A percentile compares a stretch with the other conserved stretches of the same genome.
Conservation (phyloP, 371 early-diverging fungal species). For the Mortierella sp. region DNA sequence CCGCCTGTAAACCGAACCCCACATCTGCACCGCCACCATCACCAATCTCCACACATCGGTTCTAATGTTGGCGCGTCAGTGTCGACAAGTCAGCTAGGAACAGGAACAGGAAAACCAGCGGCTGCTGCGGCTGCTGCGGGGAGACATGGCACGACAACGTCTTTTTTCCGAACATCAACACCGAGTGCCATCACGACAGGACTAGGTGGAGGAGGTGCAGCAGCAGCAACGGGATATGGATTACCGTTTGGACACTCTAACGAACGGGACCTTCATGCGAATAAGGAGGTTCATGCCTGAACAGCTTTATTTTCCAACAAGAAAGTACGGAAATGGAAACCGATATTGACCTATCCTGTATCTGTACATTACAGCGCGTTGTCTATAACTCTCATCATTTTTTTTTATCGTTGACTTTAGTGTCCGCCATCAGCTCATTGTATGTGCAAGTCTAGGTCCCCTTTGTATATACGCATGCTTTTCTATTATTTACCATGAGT, state of each 20-base stretch:
- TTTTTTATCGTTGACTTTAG: too few relatives aligned
- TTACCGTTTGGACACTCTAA: slow-evolving; percentile 8
- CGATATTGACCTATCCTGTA: too few relatives aligned
- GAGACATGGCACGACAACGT: neutral
- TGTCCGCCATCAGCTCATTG: too few relatives aligned
- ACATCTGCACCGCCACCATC: neutral
- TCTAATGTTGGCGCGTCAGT: neutral
- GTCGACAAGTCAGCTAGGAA: neutral
- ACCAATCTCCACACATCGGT: slow-evolving; percentile 7
- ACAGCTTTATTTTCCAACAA: neutral
- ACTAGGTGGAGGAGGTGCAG: neutral
- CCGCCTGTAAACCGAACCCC: slow-evolving; percentile 18
- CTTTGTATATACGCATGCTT: too few relatives aligned
- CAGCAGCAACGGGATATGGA: slow-evolving; percentile 1
- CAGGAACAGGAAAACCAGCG: neutral
- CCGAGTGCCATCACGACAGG: slow-evolving; percentile 5
- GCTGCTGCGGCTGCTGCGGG: too few relatives aligned
- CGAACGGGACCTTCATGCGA: slow-evolving; percentile 15
- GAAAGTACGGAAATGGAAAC: too few relatives aligned
- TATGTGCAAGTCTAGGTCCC: too few relatives aligned
- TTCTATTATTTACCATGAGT: too few relatives aligned
- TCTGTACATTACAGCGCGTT: too few relatives aligned
- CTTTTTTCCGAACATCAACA: slow-evolving; percentile 20
- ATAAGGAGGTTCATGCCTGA: slow-evolving; percentile 32
- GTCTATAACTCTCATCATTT: too few relatives aligned